Evolutionary conservation across 805 yeast genomes (phyloP).

Genomic region (Teunomyces gatunensis): DNA sequence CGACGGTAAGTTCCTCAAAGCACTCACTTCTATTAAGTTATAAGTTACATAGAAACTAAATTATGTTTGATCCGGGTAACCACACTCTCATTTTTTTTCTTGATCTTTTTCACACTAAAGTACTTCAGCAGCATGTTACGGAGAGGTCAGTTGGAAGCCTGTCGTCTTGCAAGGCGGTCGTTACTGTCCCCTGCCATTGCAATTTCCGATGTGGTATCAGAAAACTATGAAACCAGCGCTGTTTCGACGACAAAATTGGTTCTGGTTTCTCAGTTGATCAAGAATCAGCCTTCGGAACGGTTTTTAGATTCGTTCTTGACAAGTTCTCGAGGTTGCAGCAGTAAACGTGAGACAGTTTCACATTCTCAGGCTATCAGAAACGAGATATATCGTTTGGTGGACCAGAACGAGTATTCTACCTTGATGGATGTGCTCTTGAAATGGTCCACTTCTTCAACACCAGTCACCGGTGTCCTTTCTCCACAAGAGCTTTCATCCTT

Average conservation of each 20-base stretch:
- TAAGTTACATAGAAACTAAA: not conserved
- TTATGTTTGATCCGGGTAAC: constrained; percentile 4
- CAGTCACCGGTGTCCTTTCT: constrained; percentile 9
- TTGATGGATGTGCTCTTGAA: constrained; percentile 15
- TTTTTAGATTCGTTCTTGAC: not conserved
- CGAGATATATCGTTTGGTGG: constrained; percentile 15
- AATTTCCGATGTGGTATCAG: constrained; percentile 10
- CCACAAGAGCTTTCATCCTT: constrained; percentile 20
- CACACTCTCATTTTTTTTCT: not conserved
- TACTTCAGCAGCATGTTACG: not conserved
- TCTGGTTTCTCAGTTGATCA: not conserved
- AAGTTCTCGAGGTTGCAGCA: not conserved
- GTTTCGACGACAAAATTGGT: not conserved
- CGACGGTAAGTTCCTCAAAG: constrained; percentile 12
- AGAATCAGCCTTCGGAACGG: constrained; percentile 2
- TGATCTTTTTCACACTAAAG: not conserved
- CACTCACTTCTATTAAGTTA: constrained; percentile 1
- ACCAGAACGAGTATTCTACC: constrained; percentile 11
- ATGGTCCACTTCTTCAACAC: constrained; percentile 8
- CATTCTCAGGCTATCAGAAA: constrained; percentile 10
- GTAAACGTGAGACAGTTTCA: not conserved
- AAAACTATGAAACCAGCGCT: not conserved
- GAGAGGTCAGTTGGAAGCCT: constrained; percentile 2
- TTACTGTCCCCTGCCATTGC: constrained; percentile 11
- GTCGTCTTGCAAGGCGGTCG: constrained; percentile 6